A percentile compares a stretch with the other conserved stretches of the same genome.
Evolutionary conservation across 2,329 filamentous ascomycete species (phyloP).

Genomic region (Pezicula rhizophila): DNA sequence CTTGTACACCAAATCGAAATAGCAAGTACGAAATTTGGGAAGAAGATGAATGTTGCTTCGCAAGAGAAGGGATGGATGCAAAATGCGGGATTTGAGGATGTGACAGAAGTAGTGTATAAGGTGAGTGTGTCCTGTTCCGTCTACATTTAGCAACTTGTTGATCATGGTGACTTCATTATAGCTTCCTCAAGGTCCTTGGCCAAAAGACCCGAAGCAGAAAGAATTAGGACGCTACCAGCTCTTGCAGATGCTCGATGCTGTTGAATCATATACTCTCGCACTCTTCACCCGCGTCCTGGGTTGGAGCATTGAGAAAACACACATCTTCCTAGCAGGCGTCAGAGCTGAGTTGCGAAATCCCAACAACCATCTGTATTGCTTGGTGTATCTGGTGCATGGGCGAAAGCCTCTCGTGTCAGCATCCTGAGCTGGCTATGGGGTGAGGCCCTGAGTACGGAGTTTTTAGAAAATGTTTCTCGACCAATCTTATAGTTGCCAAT

Average conservation of each 20-base stretch:
- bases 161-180: neutral
- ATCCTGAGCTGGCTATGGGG: too few species aligned
- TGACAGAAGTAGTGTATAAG: slow-evolving; percentile 14
- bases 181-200: slow-evolving; percentile 27
- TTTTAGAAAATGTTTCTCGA: too few species aligned
- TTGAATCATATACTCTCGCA: slow-evolving; percentile 43
- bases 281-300: slow-evolving; percentile 40
- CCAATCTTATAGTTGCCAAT: too few species aligned
- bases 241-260: slow-evolving; percentile 39
- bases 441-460: too few species aligned
- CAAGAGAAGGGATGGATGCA: slow-evolving; percentile 15
- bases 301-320: slow-evolving; percentile 33
- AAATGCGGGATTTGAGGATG: slow-evolving; percentile 34
- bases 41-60: slow-evolving; percentile 5
- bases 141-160: too few species aligned
- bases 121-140: neutral
- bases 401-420: neutral
- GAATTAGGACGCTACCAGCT: slow-evolving; percentile 43
- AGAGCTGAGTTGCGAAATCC: slow-evolving; percentile 1
- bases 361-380: slow-evolving; percentile 5
- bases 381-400: neutral
- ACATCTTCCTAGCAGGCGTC: slow-evolving; percentile 4
- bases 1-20: slow-evolving; percentile 2
- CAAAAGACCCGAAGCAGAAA: slow-evolving; percentile 38
- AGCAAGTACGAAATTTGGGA: slow-evolving; percentile 5